These are phyloP conservation scores for Pythium oligandrum DNA, from an alignment of 352 stramenopile genomes.

Conservation along the genomic window DNA sequence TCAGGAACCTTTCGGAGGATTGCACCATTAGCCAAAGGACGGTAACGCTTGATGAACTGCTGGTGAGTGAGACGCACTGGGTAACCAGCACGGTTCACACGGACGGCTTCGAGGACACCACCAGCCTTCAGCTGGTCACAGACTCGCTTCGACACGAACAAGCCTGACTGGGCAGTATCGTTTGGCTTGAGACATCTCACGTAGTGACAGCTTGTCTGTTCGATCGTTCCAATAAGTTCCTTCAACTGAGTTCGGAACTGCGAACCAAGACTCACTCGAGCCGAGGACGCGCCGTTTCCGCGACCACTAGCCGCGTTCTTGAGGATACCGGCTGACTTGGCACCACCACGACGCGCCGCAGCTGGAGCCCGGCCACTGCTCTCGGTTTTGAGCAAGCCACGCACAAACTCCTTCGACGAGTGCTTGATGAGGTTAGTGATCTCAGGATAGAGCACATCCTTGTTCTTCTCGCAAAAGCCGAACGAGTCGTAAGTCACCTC, in stretches of 20 bases:
- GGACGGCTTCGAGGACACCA: constrained; percentile 98
- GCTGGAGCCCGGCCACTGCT: not conserved
- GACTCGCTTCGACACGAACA: constrained; percentile 88
- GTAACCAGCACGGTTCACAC: constrained; percentile 96
- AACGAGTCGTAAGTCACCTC: constrained; percentile 92
- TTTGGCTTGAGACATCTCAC: constrained; percentile 99
- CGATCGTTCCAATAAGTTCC: constrained; percentile 91
- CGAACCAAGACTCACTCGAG: constrained; percentile 62
- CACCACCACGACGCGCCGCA: not conserved
- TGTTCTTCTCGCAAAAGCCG: constrained; percentile 96
- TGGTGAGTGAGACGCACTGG: constrained; percentile 94
- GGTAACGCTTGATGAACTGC: constrained; percentile 90
- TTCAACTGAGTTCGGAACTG: constrained; percentile 93
- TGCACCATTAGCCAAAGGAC: constrained; percentile 61
- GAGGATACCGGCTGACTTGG: constrained; percentile 17
- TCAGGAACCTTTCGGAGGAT: constrained; percentile 66
- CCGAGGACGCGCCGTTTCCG: constrained; percentile 23
- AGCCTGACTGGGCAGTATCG: constrained; percentile 86
- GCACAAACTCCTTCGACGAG: constrained; percentile 69
- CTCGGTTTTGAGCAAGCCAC: constrained; percentile 40
- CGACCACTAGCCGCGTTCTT: constrained; percentile 13
- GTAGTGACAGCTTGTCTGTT: constrained; percentile 95
- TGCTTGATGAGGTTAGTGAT: constrained; percentile 72
- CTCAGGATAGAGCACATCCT: constrained; percentile 87
- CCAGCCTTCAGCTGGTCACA: constrained; percentile 97